These are phyloP conservation scores for Dendrostoma leiphaemia DNA, from an alignment of 2,329 filamentous ascomycete species.

Conservation along the genomic window DNA sequence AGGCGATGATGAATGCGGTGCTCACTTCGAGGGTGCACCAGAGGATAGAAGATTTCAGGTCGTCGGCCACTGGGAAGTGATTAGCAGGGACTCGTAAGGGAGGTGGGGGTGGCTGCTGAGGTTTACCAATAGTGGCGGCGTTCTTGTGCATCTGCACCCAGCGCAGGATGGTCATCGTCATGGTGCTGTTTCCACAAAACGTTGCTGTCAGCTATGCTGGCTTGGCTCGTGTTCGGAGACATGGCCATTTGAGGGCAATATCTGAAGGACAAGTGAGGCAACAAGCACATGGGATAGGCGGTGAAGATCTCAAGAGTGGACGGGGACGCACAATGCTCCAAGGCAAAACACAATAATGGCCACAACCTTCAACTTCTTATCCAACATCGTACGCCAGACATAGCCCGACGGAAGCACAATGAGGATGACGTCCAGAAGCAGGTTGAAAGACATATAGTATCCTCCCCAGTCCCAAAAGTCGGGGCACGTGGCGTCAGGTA, in stretches of 20 bases:
- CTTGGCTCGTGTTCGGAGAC: no score
- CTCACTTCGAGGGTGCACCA: no score
- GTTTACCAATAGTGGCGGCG: not conserved
- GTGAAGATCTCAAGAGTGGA: no score
- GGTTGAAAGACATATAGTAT: not conserved
- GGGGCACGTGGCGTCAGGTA: not conserved
- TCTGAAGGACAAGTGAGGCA: no score
- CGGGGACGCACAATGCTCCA: conserved; percentile 3
- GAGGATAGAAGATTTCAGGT: no score
- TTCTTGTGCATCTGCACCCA: not conserved
- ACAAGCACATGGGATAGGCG: no score
- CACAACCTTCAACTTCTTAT: not conserved
- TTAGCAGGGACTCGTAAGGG: no score
- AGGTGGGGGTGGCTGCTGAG: no score
- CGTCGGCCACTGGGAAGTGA: no score
- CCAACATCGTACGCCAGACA: not conserved
- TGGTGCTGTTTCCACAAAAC: not conserved
- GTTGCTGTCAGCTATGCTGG: no score
- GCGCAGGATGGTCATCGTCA: not conserved
- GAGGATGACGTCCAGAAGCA: not conserved
- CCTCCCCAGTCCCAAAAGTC: not conserved
- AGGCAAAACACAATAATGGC: conserved; percentile 8
- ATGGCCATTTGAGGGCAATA: no score
- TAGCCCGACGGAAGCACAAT: not conserved
- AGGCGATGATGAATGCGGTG: no score